Evolutionary conservation across 164 flowering plant species (phyloP), one percentile per base, ranked within the genome.

Genomic region (Tinospora cordifolia): DNA sequence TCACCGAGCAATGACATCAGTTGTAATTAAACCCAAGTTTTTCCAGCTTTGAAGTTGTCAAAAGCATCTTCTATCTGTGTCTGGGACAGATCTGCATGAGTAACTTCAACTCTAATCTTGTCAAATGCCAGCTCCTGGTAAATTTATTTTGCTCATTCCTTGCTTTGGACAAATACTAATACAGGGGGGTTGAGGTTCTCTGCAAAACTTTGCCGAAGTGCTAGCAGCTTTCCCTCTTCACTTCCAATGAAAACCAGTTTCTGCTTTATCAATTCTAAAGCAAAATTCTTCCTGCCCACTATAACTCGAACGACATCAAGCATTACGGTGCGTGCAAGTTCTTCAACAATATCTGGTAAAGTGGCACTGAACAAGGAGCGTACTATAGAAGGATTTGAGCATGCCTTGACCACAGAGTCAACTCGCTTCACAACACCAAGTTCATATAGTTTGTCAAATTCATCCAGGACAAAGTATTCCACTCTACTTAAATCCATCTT

Each of bases 11-110:
- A 95, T 79, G 58, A 95, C 93, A 81, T 95, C 97, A 68, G 97
- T 92, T 59, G 99, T 97, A 78, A 95, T 92, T 76, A 95, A 72
- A 92, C 90, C 98, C 98, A 95, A 39, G 93, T 89, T 81, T 92
- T 90, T 11, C 99, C 94, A 49, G 92, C 88, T 81, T 98, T 83
- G 79, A 95, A 95, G 77, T 85, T 78, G 79, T 95, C 89, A 21
- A 92, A 87, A 40, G 93, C 97, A 81, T 90, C 78, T 67, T 91
- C 98, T 84, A 94, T 98, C 96, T 94, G 83, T 66, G 70, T 57
- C 69, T 87, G 90, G 24, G 87, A 74, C 67, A 95, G 78, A 79
- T 95, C 97, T 68, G 98, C 81, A 82, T 95, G 98, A 47, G 91
- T 88, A 67, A 83, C 92, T 82, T 78, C 92, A 77, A 83, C 90